phyloP scores from a whole-genome alignment of 345 rosid species.

The Salix koriyanagi region DNA sequence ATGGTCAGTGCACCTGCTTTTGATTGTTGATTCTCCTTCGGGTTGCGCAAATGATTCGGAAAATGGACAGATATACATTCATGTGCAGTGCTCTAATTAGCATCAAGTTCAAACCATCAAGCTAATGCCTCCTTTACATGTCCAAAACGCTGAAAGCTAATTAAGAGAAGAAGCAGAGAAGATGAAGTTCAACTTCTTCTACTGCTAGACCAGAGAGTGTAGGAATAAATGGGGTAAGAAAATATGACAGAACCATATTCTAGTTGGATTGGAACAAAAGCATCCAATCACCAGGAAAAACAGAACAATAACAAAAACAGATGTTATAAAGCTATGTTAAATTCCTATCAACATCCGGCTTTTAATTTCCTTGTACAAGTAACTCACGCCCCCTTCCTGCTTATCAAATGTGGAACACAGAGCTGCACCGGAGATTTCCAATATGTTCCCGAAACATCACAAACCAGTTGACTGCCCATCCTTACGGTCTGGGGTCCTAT shows the following conservation, averaged over 20 bases:
- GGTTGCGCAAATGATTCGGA: background rate
- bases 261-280: slow-evolving; percentile 5
- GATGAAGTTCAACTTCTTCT: background rate
- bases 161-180: background rate
- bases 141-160: background rate
- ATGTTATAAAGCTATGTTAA: background rate
- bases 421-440: background rate
- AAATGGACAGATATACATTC: background rate
- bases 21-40: background rate
- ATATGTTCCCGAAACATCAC: background rate
- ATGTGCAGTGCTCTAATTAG: background rate
- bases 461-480: slow-evolving; percentile 18
- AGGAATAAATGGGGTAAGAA: background rate
- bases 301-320: background rate
- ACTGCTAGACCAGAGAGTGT: background rate
- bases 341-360: background rate
- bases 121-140: too few species aligned
- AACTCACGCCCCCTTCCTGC: background rate
- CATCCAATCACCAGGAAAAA: background rate
- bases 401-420: background rate
- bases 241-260: slow-evolving; percentile 2
- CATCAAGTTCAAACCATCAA: background rate
- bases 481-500: slow-evolving; percentile 14
- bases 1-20: background rate
- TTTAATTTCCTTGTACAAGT: background rate